A percentile compares a stretch with the other conserved stretches of the same genome.
Conservation (phyloP, 2,329 filamentous ascomycete species). For the Nemania bipapillata region DNA sequence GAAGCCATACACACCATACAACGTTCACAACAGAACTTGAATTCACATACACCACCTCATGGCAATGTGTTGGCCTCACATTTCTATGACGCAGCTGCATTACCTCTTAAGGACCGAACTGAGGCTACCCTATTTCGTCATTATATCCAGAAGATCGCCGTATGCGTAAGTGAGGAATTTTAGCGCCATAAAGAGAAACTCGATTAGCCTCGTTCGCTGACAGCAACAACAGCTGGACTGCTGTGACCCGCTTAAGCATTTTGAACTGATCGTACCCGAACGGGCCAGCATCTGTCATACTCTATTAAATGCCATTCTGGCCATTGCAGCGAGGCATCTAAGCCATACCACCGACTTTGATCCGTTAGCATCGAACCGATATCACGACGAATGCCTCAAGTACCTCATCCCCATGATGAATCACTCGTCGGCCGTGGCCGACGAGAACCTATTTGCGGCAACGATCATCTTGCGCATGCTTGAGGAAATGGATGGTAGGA, state of each 20-base stretch:
- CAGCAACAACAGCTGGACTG: constrained; percentile 47
- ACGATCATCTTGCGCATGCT: constrained; percentile 65
- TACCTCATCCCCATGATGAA: constrained; percentile 61
- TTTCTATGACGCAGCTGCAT: constrained; percentile 40
- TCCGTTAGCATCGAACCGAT: constrained; percentile 61
- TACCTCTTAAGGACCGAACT: constrained; percentile 50
- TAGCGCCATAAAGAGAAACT: background rate
- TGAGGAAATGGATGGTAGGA: constrained; percentile 57
- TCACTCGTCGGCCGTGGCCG: constrained; percentile 53
- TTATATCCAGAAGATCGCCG: constrained; percentile 52
- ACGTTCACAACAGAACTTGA: constrained; percentile 13
- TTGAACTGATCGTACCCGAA: constrained; percentile 65
- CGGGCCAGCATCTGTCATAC: constrained; percentile 62
- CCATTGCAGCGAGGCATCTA: constrained; percentile 65
- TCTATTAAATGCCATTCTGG: constrained; percentile 67
- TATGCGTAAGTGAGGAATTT: constrained; percentile 50
- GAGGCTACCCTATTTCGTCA: constrained; percentile 53
- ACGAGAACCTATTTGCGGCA: constrained; percentile 65
- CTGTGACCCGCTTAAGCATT: constrained; percentile 56
- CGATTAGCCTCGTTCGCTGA: constrained; percentile 33
- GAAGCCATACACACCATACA: constrained; percentile 29
- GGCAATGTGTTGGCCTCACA: constrained; percentile 34
- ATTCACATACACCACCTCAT: constrained; percentile 28
- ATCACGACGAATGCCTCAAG: constrained; percentile 65
- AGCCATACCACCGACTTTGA: constrained; percentile 62